A percentile compares a stretch with the other conserved stretches of the same genome.
Evolutionary conservation across 768 basidiomycete species (phyloP).

Genomic region (Sutorius australiensis): DNA sequence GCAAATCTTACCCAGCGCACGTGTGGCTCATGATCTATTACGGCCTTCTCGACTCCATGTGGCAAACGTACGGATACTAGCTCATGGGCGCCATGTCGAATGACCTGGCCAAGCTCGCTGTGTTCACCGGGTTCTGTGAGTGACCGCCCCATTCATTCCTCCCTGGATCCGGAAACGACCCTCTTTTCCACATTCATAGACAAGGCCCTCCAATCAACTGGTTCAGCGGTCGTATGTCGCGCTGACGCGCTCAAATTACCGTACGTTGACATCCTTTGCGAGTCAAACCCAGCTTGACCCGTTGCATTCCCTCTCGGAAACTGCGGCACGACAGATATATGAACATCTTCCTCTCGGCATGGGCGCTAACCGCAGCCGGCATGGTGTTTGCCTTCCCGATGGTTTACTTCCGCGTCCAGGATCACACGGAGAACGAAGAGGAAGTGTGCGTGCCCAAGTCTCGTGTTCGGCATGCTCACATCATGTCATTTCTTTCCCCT

Average conservation of each 20-base stretch:
- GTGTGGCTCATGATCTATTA: constrained; percentile 68
- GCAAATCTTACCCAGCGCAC: constrained; percentile 50
- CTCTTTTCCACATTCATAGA: constrained; percentile 36
- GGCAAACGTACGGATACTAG: constrained; percentile 84
- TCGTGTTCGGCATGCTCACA: neutral
- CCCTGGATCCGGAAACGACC: neutral
- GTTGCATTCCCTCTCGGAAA: too few relatives aligned
- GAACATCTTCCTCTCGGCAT: constrained; percentile 73
- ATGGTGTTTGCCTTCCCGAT: constrained; percentile 68
- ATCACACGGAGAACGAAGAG: constrained; percentile 50
- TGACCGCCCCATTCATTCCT: constrained; percentile 5
- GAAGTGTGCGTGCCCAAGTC: constrained; percentile 43
- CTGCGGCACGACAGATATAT: constrained; percentile 41
- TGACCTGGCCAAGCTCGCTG: constrained; percentile 71
- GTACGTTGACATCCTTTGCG: constrained; percentile 38
- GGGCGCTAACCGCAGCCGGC: constrained; percentile 64
- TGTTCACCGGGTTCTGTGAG: constrained; percentile 81
- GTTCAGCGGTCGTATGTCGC: constrained; percentile 69
- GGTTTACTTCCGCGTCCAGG: constrained; percentile 65
- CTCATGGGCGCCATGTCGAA: constrained; percentile 87
- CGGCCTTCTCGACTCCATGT: constrained; percentile 79
- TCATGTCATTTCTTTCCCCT: too few relatives aligned
- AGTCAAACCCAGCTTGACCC: neutral
- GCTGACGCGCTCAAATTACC: constrained; percentile 61
- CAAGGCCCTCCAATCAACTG: constrained; percentile 74